Percentiles rank a stretch among this genome's conserved stretches.
These are phyloP conservation scores for Aspergillus tanneri DNA, from an alignment of 2,329 filamentous ascomycete species.

Conservation along the genomic window DNA sequence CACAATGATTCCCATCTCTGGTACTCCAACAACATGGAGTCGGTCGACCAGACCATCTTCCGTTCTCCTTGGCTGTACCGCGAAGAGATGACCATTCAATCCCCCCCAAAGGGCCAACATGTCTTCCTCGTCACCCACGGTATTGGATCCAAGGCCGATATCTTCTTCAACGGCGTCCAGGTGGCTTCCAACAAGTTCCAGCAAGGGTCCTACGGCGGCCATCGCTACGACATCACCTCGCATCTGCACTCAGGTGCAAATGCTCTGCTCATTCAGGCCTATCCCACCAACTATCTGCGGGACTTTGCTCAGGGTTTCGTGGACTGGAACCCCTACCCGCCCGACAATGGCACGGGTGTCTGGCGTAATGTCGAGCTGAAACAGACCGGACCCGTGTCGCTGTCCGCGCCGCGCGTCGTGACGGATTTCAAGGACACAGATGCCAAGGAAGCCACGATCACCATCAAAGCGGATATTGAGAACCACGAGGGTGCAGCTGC, in stretches of 20 bases:
- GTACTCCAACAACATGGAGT: slow-evolving; percentile 53
- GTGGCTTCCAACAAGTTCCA: slow-evolving; percentile 53
- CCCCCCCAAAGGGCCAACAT: slow-evolving; percentile 37
- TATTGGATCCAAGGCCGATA: slow-evolving; percentile 60
- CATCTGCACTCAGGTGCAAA: slow-evolving; percentile 45
- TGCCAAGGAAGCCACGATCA: slow-evolving; percentile 33
- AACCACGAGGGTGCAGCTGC: slow-evolving; percentile 30
- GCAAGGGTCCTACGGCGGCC: slow-evolving; percentile 58
- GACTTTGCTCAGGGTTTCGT: slow-evolving; percentile 62
- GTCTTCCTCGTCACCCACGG: slow-evolving; percentile 59
- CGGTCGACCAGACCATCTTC: slow-evolving; percentile 51
- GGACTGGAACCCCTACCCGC: slow-evolving; percentile 63
- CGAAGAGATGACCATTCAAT: slow-evolving; percentile 49
- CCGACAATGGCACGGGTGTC: slow-evolving; percentile 63
- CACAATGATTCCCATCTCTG: slow-evolving; percentile 57
- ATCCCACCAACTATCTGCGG: slow-evolving; percentile 60
- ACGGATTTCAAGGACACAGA: slow-evolving; percentile 43
- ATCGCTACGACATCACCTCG: slow-evolving; percentile 55
- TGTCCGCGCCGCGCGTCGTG: slow-evolving; percentile 47
- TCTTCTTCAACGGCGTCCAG: slow-evolving; percentile 58
- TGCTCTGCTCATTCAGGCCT: slow-evolving; percentile 53
- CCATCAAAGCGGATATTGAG: slow-evolving; percentile 37
- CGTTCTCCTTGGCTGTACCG: slow-evolving; percentile 60
- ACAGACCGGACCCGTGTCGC: slow-evolving; percentile 53
- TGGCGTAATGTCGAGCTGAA: slow-evolving; percentile 60